Percentiles rank a stretch among this genome's conserved stretches.
Conservation (phyloP, 345 rosid species). For the Populus ilicifolia region DNA sequence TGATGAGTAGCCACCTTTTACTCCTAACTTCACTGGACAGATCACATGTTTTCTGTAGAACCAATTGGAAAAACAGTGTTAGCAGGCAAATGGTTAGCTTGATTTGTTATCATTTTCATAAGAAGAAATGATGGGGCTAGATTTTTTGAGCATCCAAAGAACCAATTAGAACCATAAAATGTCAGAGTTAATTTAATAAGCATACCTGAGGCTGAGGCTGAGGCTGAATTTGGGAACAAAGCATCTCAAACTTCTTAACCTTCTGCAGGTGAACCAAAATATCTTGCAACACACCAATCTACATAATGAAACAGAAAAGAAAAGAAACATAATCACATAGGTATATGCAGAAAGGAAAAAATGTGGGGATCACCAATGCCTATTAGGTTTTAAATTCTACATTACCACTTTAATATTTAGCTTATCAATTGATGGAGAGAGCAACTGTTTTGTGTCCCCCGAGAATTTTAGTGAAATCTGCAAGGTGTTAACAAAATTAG, state of each 20-base stretch:
- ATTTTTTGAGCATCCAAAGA: neutral
- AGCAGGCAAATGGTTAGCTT: slow-evolving; percentile 14
- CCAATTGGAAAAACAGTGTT: slow-evolving; percentile 17
- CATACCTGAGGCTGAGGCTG: slow-evolving; percentile 75
- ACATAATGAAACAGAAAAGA: neutral
- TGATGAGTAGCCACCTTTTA: slow-evolving; percentile 46
- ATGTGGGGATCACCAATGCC: neutral
- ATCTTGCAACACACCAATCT: slow-evolving; percentile 65
- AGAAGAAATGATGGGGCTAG: slow-evolving; percentile 7
- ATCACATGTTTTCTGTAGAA: slow-evolving; percentile 40
- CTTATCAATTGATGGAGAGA: slow-evolving; percentile 44
- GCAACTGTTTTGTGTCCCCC: slow-evolving; percentile 41
- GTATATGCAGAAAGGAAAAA: neutral
- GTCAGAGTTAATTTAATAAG: slow-evolving; percentile 3
- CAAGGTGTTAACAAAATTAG: slow-evolving; percentile 28
- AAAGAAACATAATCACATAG: neutral
- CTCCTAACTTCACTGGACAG: slow-evolving; percentile 30
- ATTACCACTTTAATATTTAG: slow-evolving; percentile 50
- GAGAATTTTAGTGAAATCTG: slow-evolving; percentile 65
- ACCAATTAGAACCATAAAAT: slow-evolving; percentile 8
- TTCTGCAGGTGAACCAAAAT: slow-evolving; percentile 47
- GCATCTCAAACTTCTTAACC: slow-evolving; percentile 45
- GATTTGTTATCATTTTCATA: neutral
- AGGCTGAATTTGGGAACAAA: slow-evolving; percentile 56
- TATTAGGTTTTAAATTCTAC: neutral